phyloP scores from a whole-genome alignment of 163 green algal species.

The Scenedesmus sp. region DNA sequence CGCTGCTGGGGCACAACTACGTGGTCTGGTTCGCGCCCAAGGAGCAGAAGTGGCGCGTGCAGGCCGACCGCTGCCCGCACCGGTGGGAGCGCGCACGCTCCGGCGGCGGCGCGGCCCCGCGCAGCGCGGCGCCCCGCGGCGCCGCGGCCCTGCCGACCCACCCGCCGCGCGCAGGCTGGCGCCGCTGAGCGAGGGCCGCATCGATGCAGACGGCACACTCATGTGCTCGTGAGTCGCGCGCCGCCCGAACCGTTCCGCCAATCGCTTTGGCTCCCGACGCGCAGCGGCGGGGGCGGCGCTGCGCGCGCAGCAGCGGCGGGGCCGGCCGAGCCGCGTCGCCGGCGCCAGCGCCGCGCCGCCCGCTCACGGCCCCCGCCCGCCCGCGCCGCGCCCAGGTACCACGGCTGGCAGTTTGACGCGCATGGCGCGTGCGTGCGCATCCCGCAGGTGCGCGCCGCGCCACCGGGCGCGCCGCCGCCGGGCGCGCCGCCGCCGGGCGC shows the following conservation, averaged over 20 bases:
- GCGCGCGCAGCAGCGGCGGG: too few relatives aligned
- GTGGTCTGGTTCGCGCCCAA: slow-evolving; percentile 48
- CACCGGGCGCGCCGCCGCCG: too few relatives aligned
- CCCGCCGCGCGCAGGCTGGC: slow-evolving; percentile 48
- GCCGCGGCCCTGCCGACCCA: too few relatives aligned
- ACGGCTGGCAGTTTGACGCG: slow-evolving; percentile 73
- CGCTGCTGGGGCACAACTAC: slow-evolving; percentile 49
- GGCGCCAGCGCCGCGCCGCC: too few relatives aligned
- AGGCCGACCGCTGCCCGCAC: slow-evolving; percentile 41
- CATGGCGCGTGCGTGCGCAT: slow-evolving; percentile 61
- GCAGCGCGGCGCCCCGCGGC: background rate
- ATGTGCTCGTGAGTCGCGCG: slow-evolving; percentile 58
- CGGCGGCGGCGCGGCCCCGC: background rate
- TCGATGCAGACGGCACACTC: slow-evolving; percentile 61
- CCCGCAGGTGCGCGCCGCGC: slow-evolving; percentile 56
- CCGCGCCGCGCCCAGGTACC: slow-evolving; percentile 52
- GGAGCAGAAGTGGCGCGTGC: slow-evolving; percentile 26
- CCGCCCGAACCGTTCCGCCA: too few relatives aligned
- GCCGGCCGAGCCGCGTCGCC: too few relatives aligned
- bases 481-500: background rate
- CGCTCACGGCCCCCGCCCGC: too few relatives aligned
- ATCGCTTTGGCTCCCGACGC: too few relatives aligned
- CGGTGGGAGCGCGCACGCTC: background rate
- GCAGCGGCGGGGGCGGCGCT: too few relatives aligned
- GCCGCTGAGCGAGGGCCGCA: slow-evolving; percentile 63